Evolutionary conservation across 441 rosid genomes (phyloP).

Genomic region (Syzygium syzygioides): DNA sequence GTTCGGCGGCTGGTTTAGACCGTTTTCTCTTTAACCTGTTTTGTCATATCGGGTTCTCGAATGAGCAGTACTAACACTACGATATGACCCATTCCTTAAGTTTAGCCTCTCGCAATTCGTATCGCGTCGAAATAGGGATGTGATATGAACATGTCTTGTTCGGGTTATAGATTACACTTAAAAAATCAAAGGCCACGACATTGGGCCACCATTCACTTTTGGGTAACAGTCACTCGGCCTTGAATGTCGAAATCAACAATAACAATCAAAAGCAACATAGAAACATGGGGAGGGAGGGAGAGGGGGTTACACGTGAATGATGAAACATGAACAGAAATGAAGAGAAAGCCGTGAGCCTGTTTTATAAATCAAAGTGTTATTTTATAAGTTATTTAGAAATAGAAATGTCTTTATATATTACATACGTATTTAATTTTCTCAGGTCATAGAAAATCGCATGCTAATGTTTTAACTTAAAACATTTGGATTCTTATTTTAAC

Average conservation of each 20-base stretch:
- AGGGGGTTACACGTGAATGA: not conserved
- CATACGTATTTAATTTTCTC: not conserved
- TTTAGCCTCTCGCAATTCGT: not conserved
- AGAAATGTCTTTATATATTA: not conserved
- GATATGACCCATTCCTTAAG: not conserved
- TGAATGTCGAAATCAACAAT: not conserved
- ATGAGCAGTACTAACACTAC: not conserved
- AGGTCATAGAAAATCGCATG: not conserved
- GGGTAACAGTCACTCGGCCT: not conserved
- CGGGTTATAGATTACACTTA: not conserved
- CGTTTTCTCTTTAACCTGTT: not conserved
- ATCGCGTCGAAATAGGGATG: not conserved
- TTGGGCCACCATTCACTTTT: not conserved
- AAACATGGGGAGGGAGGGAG: not conserved
- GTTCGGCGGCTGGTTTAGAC: not conserved
- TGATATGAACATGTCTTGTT: not conserved
- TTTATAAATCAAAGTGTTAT: not conserved
- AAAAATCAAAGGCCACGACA: not conserved
- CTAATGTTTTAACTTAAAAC: not conserved
- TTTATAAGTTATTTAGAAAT: not conserved
- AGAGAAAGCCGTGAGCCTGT: not conserved
- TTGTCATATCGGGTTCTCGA: not conserved
- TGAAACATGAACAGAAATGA: not conserved
- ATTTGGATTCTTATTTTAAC: not conserved
- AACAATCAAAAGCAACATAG: not conserved